Evolutionary conservation across 192 early-diverging fungal species (phyloP).

Genomic region (Backusella mclennaniae): DNA sequence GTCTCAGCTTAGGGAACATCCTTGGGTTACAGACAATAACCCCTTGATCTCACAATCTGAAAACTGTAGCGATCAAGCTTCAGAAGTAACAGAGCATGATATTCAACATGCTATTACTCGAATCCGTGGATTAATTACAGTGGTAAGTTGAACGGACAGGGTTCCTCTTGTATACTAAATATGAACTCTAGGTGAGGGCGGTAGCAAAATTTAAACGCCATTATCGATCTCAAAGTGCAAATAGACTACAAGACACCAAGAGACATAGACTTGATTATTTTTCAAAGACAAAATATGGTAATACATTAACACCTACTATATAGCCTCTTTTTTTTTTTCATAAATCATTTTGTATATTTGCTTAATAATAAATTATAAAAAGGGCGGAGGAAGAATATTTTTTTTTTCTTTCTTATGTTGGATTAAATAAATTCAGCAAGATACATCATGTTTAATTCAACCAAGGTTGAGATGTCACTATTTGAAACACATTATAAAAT

Average conservation of each 20-base stretch:
- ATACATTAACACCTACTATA: not conserved
- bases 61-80: not conserved
- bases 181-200: not conserved
- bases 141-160: not conserved
- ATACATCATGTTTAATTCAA: not conserved
- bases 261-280: not conserved
- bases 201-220: not conserved
- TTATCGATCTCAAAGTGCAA: not conserved
- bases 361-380: not conserved
- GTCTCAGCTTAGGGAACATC: not conserved
- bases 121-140: not conserved
- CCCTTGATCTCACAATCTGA: not conserved
- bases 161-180: not conserved
- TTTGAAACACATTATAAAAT: not conserved
- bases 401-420: not conserved
- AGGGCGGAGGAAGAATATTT: not conserved
- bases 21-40: not conserved
- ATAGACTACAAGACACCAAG: not conserved
- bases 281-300: not conserved
- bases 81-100: not conserved
- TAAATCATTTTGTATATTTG: not conserved
- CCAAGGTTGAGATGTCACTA: not conserved
- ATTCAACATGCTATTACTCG: not conserved
- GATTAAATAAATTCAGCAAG: not conserved
- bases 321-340: not conserved